These are phyloP conservation scores for Hysterium pulicare DNA, from an alignment of 2,329 filamentous ascomycete genomes.

Conservation along the genomic window DNA sequence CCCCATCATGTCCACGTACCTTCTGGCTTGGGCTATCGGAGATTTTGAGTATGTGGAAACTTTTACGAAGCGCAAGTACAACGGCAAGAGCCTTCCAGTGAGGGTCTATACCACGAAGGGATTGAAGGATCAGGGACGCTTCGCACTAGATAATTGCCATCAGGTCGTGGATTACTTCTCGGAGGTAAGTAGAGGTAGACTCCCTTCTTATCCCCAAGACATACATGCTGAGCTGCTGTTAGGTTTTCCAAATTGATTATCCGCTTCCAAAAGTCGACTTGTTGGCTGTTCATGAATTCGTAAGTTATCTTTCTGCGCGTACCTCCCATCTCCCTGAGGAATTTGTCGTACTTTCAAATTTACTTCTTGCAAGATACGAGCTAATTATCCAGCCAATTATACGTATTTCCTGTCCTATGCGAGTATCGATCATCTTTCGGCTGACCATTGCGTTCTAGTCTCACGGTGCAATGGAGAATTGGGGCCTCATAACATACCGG, in stretches of 20 bases:
- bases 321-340: too few relatives aligned
- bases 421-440: conserved; percentile 6
- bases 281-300: conserved; percentile 94
- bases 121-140: conserved; percentile 87
- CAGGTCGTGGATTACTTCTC: conserved; percentile 97
- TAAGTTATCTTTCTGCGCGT: conserved; percentile 41
- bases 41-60: conserved; percentile 97
- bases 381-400: conserved; percentile 40
- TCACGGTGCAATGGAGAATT: conserved; percentile 94
- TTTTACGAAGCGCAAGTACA: conserved; percentile 84
- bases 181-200: conserved; percentile 50
- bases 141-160: conserved; percentile 85
- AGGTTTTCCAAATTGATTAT: conserved; percentile 81
- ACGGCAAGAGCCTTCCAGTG: conserved; percentile 85
- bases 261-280: conserved; percentile 93
- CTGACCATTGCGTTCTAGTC: conserved; percentile 50
- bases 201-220: not conserved
- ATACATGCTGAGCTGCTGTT: conserved; percentile 5
- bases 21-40: conserved; percentile 91
- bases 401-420: conserved; percentile 25
- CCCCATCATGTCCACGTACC: conserved; percentile 92
- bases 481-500: conserved; percentile 94
- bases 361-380: conserved; percentile 1
- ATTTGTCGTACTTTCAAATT: conserved; percentile 7
- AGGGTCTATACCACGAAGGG: conserved; percentile 94